Evolutionary conservation across 1,284 basidiomycete genomes (phyloP).

Genomic region (Hemileia vastatrix): DNA sequence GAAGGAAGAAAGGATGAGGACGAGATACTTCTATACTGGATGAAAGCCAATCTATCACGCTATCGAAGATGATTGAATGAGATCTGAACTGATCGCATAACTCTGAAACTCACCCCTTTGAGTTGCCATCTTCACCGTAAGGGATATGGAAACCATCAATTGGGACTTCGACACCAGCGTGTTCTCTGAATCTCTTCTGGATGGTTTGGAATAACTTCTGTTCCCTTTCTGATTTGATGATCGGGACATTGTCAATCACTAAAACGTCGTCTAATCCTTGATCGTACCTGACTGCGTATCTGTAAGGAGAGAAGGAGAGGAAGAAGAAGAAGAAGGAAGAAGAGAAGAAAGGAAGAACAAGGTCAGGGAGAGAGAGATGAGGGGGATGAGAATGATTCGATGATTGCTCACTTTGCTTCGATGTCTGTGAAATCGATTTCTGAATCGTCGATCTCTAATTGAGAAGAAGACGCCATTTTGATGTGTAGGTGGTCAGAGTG

Average conservation of each 20-base stretch:
- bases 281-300: conserved; percentile 39
- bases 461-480: no score
- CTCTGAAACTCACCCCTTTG: conserved; percentile 33
- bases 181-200: conserved; percentile 41
- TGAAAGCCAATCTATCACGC: no score
- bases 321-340: not conserved
- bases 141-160: conserved; percentile 40
- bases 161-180: conserved; percentile 38
- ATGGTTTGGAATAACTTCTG: conserved; percentile 41
- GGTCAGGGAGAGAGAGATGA: not conserved
- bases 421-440: conserved; percentile 45
- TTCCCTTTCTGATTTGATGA: conserved; percentile 36
- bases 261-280: conserved; percentile 43
- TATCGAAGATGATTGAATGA: no score
- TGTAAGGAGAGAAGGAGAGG: conserved; percentile 6
- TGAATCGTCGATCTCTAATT: conserved; percentile 29
- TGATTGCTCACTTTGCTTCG: conserved; percentile 33
- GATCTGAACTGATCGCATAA: no score
- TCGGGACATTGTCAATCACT: conserved; percentile 40
- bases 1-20: conserved; percentile 2
- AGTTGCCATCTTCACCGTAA: conserved; percentile 38
- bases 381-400: not conserved
- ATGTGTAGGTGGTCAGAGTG: no score
- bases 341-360: not conserved
- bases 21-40: not conserved